Base-by-base conservation (phyloP, 148 eudicot species). In the Amaranthus hypochondriacus region DNA sequence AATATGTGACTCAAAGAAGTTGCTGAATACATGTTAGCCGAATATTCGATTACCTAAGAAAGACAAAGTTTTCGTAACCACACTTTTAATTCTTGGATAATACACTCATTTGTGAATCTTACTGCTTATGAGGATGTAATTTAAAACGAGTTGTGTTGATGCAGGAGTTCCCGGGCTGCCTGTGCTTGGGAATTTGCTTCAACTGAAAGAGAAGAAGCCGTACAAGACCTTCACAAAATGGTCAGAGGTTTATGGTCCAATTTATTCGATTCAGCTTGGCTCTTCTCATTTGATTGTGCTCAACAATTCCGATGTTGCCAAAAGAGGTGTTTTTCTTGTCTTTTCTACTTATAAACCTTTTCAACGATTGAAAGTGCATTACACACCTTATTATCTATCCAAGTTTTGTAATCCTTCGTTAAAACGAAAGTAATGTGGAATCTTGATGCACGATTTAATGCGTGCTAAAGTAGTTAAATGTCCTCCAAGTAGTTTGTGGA, bases 131-230 rank as follows among this genome's bases (percentile, higher is more conserved):
- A 3, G 62, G 52, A 43, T 14, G 10, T 15, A 4, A 18, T 4
- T 42, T 43, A 15, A 39, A 67, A 8, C 9, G 21, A 18, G 57
- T 66, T 56, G 55, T 68, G 62, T 1, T 75, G 8, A 11, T 81
- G 81, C 86, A 91, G 91, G 81, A 82, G 86, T 91, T 46, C 89
- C 89, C 6, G 91, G 96, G 64, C 42, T 85, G 73, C 97, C 92
- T 7, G 70, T 92, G 70, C 50, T 92, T 15, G 97, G 96, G 61
- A 90, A 89, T 80, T 76, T 89, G 80, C 78, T 89, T 75, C 92
- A 89, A 48, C 55, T 89, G 62, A 89, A 84, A 66, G 97, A 92
- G 86, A 89, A 92, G 82, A 92, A 92, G 74, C 95, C 95, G 10
- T 89, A 82, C 81, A 92, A 81, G 80, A 88, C 92, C 4, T 92